Evolutionary conservation across 495 filamentous ascomycete species (phyloP), one percentile per base, ranked within the genome.

Genomic region (Penicillium parvum): DNA sequence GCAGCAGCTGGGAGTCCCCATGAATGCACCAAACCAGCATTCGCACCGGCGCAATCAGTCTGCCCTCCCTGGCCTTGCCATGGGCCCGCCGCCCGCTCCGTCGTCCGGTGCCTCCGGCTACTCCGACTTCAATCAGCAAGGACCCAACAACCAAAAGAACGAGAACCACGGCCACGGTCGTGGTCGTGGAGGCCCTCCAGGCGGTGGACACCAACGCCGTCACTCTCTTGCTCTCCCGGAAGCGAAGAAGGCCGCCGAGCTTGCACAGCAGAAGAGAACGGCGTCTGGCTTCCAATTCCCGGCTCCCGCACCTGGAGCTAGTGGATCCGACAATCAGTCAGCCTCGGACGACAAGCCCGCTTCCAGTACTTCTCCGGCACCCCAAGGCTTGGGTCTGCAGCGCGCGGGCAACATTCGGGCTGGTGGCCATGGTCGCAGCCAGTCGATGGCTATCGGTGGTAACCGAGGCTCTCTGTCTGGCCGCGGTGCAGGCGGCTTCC

Each of bases 11-110:
- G 75, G 75, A 23, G 74, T 83, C 7, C 78, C 81, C 23, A 82
- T 92, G 77, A 86, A 83, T 52, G 74, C 84, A 36, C 84, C 86
- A 75, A 87, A 61, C 78, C 87, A 58, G 73, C 55, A 85, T 46
- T 84, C 90, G 54, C 92, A 98, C 73, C 89, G 92, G 61, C 90
- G 92, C 66, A 97, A 97, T 73, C 91, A 96, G 65, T 96, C 92
- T 58, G 94, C 92, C 55, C 77, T 97, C 49, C 90, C 92, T 16
- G 91, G 90, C 44, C 87, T 98, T 76, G 80, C 82, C 32, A 84
- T 94, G 84, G 92, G 94, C 28, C 94, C 94, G 29, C 70, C 70
- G 15, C 91, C 92, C 19, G 92, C 94, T 46, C 94, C 94, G 16
- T 98, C 92, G n/a, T 89, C 90, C 20, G 92, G 92, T 19, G 82